These are phyloP conservation scores for Cydonia oblonga DNA, from an alignment of 331 rosid species.

Conservation along the genomic window DNA sequence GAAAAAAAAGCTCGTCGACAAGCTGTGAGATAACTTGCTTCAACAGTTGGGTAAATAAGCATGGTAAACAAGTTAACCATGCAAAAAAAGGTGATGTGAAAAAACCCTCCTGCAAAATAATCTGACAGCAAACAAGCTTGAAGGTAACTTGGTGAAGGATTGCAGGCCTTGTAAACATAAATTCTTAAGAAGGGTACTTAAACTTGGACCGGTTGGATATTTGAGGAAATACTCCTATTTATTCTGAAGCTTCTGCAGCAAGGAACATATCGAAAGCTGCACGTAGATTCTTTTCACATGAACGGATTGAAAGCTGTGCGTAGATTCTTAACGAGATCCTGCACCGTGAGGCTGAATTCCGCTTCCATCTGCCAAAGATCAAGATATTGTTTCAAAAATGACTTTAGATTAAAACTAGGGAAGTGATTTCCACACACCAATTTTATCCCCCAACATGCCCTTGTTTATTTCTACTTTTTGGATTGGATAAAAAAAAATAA, in stretches of 20 bases:
- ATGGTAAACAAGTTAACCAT: constrained; percentile 36
- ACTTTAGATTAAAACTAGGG: neutral
- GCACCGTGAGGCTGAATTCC: constrained; percentile 53
- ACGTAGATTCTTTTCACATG: constrained; percentile 23
- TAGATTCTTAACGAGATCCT: constrained; percentile 64
- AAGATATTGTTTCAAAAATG: neutral
- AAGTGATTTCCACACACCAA: neutral
- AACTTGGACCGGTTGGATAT: constrained; percentile 9
- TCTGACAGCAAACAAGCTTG: constrained; percentile 37
- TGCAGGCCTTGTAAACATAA: constrained; percentile 35
- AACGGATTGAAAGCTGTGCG: constrained; percentile 41
- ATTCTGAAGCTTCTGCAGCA: constrained; percentile 17
- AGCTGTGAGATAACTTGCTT: constrained; percentile 22
- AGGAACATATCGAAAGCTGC: constrained; percentile 31
- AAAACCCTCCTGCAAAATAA: constrained; percentile 39
- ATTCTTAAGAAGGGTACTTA: neutral
- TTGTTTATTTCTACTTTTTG: neutral
- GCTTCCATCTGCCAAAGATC: constrained; percentile 55
- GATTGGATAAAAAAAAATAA: neutral
- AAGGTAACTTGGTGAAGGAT: constrained; percentile 21
- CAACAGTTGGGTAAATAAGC: constrained; percentile 39
- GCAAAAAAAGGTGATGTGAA: constrained; percentile 28
- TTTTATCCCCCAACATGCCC: neutral
- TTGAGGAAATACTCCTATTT: constrained; percentile 9
- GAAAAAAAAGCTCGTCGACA: neutral